Evolutionary conservation across 2,329 filamentous ascomycete species (phyloP), one percentile per base, ranked within the genome.

Genomic region (Neonectria magnoliae): DNA sequence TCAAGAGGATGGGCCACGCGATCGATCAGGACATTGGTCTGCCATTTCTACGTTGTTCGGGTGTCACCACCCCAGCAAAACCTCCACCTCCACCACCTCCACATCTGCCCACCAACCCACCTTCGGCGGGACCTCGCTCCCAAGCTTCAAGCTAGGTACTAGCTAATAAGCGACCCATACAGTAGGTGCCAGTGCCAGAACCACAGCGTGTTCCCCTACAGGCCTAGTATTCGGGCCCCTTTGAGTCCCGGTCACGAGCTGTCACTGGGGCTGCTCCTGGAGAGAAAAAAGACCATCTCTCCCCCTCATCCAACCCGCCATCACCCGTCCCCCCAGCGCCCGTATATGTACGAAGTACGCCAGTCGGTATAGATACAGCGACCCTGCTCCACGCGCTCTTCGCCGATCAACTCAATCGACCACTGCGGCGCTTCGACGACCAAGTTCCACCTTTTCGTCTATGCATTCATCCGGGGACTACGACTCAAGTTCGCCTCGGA

Each of bases 21-120:
- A 31, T n/a, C 47, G n/a, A 51, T 31, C 48, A 31, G n/a, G n/a
- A 45, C 51, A 42, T 60, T 48, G 29, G 42, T 25, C 31, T 36
- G 18, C 42, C 57, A 51, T 45, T 31, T 52, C 42, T 42, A 29
- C 48, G 29, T 29, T 33, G 27, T 51, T n/a, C 29, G 27, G 48
- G 29, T 48, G 48, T n/a, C 48, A 51, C 29, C 52, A 47, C 51
- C 52, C 69, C 64, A 70, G 66, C 60, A 14, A 55, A 51, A 47
- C 48, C 50, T 62, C 59, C 62, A 69, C 70, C 64, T 72, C 66
- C 69, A 69, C 72, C 71, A 73, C 68, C 68, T 73, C 72, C 72
- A 72, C 72, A 72, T 73, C 72, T 74, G 68, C 70, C 66, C 70
- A 68, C 71, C 67, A 74, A 70, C 71, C 72, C 70, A 70, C 72